Percentiles rank a stretch among this genome's conserved stretches.
phyloP scores from a whole-genome alignment of 2,329 filamentous ascomycete genomes.

The Arthroderma sp. region DNA sequence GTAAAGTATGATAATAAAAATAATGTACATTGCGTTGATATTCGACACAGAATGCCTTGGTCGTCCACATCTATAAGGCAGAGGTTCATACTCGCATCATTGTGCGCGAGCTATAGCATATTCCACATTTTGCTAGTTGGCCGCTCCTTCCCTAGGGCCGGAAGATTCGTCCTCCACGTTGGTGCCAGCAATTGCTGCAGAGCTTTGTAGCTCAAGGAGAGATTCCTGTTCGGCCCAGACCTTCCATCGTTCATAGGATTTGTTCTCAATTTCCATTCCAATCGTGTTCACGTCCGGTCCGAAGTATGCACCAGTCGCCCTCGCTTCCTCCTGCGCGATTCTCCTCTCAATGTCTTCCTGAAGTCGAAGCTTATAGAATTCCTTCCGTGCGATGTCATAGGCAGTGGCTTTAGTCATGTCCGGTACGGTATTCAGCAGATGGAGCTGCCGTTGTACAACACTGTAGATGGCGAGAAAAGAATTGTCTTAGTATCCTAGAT shows the following conservation, averaged over 20 bases:
- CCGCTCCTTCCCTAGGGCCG: too few species aligned
- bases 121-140: too few species aligned
- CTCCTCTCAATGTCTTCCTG: slow-evolving; percentile 69
- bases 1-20: too few species aligned
- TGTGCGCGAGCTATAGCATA: too few species aligned
- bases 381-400: slow-evolving; percentile 75
- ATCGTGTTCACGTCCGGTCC: slow-evolving; percentile 62
- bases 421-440: slow-evolving; percentile 56
- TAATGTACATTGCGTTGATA: too few species aligned
- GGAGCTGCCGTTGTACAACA: slow-evolving; percentile 83
- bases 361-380: slow-evolving; percentile 80
- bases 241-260: slow-evolving; percentile 74
- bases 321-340: slow-evolving; percentile 76
- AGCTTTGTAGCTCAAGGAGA: slow-evolving; percentile 34
- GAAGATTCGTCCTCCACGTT: not conserved
- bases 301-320: slow-evolving; percentile 76
- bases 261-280: slow-evolving; percentile 69
- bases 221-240: slow-evolving; percentile 52
- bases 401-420: slow-evolving; percentile 52
- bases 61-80: too few species aligned
- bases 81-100: too few species aligned
- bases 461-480: slow-evolving; percentile 34
- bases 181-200: slow-evolving; percentile 29
- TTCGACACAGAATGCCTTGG: too few species aligned
- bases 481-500: not conserved